phyloP scores from a whole-genome alignment of 148 eudicot species.

The Camellia sinensis region DNA sequence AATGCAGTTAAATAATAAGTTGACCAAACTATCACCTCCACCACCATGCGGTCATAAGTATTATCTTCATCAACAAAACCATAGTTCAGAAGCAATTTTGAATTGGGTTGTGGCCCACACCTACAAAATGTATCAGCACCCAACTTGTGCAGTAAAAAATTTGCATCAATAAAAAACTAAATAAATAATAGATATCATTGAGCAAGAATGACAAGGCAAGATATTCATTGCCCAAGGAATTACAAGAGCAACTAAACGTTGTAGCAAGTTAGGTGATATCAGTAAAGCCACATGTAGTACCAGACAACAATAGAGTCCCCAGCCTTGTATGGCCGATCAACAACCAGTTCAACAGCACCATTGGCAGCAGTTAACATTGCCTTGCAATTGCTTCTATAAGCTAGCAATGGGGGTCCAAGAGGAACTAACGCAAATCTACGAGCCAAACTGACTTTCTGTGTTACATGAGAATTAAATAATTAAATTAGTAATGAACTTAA shows the following conservation, averaged over 20 bases:
- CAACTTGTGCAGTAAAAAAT: neutral
- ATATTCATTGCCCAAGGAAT: neutral
- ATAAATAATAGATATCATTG: neutral
- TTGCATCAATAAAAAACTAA: neutral
- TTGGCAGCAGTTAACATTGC: constrained; percentile 90
- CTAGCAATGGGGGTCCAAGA: constrained; percentile 91
- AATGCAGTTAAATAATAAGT: constrained; percentile 7
- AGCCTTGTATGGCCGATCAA: constrained; percentile 84
- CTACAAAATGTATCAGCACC: constrained; percentile 33
- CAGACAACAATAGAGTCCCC: constrained; percentile 92
- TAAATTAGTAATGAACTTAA: constrained; percentile 4
- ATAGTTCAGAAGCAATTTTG: constrained; percentile 87
- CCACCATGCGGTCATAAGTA: constrained; percentile 77
- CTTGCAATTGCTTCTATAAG: constrained; percentile 92
- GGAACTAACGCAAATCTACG: constrained; percentile 99
- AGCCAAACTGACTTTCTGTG: constrained; percentile 94
- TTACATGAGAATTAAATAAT: constrained; percentile 8
- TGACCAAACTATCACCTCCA: constrained; percentile 54
- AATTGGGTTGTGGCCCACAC: constrained; percentile 99
- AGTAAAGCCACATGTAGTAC: constrained; percentile 34
- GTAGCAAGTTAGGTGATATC: neutral
- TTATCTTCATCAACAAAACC: constrained; percentile 98
- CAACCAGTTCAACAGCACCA: constrained; percentile 80
- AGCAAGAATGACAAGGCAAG: constrained; percentile 8
- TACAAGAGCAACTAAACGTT: neutral